Evolutionary conservation across 495 filamentous ascomycete genomes (phyloP), one percentile per base, ranked within the genome.

Genomic region (Xanthoparmelia taractica): DNA sequence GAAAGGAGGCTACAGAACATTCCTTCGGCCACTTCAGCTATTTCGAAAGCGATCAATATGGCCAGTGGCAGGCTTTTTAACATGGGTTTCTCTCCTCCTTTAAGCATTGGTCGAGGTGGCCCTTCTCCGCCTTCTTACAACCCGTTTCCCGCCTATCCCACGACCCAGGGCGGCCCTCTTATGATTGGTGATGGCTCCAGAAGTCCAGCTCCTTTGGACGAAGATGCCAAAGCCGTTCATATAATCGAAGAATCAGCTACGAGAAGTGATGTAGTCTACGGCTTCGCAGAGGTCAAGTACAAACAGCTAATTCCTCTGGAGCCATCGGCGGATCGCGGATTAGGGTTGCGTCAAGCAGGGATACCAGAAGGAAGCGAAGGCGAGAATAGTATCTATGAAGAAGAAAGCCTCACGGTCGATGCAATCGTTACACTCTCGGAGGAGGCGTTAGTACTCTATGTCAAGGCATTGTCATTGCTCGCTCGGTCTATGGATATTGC

Each of bases 231-330:
- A 69, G 85, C 87, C 33, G 83, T 94, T 8, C 84, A 92, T 61
- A 82, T 80, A 36, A 89, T 97, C 45, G 94, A 98, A 73, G 92
- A 97, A 62, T 87, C 86, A 58, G 95, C 95, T 10, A 92, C 88
- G 20, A 85, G 90, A 34, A 96, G 91, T 66, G 92, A 98, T 71
- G 92, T 97, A 37, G 91, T 98, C 2, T 97, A 89, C 72, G 91
- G 91, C 27, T 97, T 97, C 75, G 94, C 94, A 13, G 94, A 97
- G 74, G 92, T 98, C 65, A 98, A 98, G 75, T 97, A 93, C 77
- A 94, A 94, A 74, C 94, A 98, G 70, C 81, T 98, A 38, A 82
- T 97, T 17, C 94, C 94, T 8, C 73, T 94, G 31, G 85, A 89
- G 8, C 94, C 93, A 18, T 91, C 87, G 0, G 84, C 83, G 66